Conservation (phyloP, 148 eudicot species). For the Silene conica region DNA sequence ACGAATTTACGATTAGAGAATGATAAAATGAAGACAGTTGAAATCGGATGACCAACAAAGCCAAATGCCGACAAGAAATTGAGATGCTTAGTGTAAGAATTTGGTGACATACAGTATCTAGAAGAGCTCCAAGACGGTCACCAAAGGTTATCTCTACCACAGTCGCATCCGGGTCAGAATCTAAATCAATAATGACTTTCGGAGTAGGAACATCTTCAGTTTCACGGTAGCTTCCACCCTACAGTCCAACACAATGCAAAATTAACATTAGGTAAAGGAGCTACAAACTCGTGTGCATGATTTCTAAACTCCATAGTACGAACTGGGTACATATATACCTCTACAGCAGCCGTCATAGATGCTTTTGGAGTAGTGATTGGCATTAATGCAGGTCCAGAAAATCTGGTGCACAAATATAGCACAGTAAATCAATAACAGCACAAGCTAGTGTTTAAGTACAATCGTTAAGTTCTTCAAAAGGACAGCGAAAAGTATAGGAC, state of each 20-base stretch:
- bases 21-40: not conserved
- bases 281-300: not conserved
- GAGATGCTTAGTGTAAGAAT: not conserved
- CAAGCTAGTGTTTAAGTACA: not conserved
- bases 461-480: not conserved
- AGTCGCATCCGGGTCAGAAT: slow-evolving; percentile 83
- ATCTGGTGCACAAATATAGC: slow-evolving; percentile 37
- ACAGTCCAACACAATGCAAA: slow-evolving; percentile 8
- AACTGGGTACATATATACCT: slow-evolving; percentile 44
- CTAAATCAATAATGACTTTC: slow-evolving; percentile 84
- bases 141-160: slow-evolving; percentile 90
- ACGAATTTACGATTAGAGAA: not conserved
- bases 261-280: not conserved
- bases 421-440: not conserved
- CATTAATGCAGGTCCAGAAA: slow-evolving; percentile 27
- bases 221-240: slow-evolving; percentile 65
- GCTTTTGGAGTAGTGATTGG: slow-evolving; percentile 46
- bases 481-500: not conserved
- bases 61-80: not conserved
- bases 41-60: not conserved
- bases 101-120: slow-evolving; percentile 69
- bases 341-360: slow-evolving; percentile 58
- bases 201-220: slow-evolving; percentile 71
- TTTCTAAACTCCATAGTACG: not conserved
- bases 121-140: slow-evolving; percentile 87